Conservation (phyloP, 768 basidiomycete species). For the Calocybe indica region DNA sequence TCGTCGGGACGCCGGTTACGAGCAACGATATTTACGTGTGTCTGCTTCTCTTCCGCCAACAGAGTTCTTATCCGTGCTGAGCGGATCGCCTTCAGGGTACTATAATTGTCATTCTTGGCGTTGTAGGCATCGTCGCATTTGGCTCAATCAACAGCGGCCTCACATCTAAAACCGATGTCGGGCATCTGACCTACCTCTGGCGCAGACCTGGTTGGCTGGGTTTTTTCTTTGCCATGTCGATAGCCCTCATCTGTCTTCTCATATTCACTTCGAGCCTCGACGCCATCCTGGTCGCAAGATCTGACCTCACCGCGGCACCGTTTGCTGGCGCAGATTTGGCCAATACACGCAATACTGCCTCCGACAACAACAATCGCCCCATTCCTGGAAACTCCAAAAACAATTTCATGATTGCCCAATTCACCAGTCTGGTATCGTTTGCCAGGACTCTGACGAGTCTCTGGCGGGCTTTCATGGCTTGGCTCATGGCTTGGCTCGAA, state of each 20-base stretch:
- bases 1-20: constrained; percentile 79
- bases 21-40: constrained; percentile 76
- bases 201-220: constrained; percentile 83
- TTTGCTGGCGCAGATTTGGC: constrained; percentile 7
- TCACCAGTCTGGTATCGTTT: not conserved
- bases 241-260: constrained; percentile 59
- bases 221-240: constrained; percentile 79
- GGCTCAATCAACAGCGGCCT: constrained; percentile 82
- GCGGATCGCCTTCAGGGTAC: constrained; percentile 53
- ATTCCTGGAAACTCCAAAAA: not conserved
- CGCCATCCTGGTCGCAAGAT: constrained; percentile 60
- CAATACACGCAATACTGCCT: constrained; percentile 2
- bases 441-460: constrained; percentile 26
- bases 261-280: constrained; percentile 71
- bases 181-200: constrained; percentile 81
- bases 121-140: constrained; percentile 84
- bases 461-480: constrained; percentile 43
- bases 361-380: not conserved
- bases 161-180: constrained; percentile 63
- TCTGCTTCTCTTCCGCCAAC: constrained; percentile 3
- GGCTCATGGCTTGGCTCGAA: constrained; percentile 62
- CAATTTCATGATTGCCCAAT: not conserved
- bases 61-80: not conserved
- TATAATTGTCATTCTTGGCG: constrained; percentile 74
- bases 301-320: constrained; percentile 51